Evolutionary conservation across 305 asterid genomes (phyloP), one percentile per base, ranked within the genome.

Genomic region (Vinca major): DNA sequence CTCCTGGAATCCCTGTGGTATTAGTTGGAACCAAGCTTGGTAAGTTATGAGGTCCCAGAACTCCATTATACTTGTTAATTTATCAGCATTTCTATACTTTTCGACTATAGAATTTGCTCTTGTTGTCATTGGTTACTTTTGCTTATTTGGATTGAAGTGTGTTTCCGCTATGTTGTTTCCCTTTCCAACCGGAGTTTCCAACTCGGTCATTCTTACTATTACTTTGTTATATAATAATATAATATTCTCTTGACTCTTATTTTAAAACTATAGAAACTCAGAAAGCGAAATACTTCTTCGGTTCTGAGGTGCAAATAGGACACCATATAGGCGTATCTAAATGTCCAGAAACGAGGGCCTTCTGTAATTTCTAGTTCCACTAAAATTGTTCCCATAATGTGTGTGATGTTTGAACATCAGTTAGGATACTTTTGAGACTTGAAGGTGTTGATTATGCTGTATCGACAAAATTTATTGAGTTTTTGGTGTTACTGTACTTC

Each of bases 1-100:
- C 97, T 64, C 97, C 98, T 12, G 97, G 97, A 62, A 84, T 78
- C 44, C 98, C 98, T 0, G 82, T 92, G 39, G 90, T 92, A 65
- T 86, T 92, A 44, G 98, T 85, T 53, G 97, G 97, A 76, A 92
- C 98, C 66, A 92, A 92, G 82, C 86, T 85, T 69, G 98, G 98
- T 92, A 83, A 54, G 83, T 71, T 53, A n/a, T 48, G 69, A 45
- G 21, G 66, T 44, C 36, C 9, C 41, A 69, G 5, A 53, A 19
- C 68, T 58, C 45, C 17, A 6, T 8, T 68, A n/a, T 39, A 13
- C 1, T 4, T 17, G 39, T 55, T 26, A 11, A 41, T 64, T 3
- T 26, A 39, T 11, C 52, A 33, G 66, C 47, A 3, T 16, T 49
- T 50, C 19, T 6, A 45, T 11, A 36, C 9, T 13, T 37, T 39